These are phyloP conservation scores for Athelia psychrophila DNA, from an alignment of 1,284 basidiomycete species.

Conservation along the genomic window DNA sequence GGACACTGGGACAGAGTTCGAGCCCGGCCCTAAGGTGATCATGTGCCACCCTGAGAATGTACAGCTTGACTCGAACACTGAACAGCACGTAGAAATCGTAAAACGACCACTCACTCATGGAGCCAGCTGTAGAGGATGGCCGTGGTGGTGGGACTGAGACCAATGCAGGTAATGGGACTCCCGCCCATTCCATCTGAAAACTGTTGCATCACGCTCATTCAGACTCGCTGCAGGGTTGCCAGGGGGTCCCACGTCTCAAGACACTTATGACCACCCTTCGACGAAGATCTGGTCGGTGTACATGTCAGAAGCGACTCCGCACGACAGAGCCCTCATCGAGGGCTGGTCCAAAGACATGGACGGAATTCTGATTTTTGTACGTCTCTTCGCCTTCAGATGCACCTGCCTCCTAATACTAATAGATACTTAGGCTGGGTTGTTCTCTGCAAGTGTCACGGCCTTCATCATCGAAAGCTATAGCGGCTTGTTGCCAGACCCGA, in stretches of 20 bases:
- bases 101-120: too few relatives aligned
- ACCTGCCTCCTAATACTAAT: not conserved
- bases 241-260: constrained; percentile 9
- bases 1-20: too few relatives aligned
- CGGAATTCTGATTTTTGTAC: constrained; percentile 11
- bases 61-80: too few relatives aligned
- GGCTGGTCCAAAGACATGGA: constrained; percentile 12
- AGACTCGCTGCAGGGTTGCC: not conserved
- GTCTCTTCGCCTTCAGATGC: not conserved
- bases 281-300: constrained; percentile 11
- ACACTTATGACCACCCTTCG: constrained; percentile 3
- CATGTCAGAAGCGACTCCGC: constrained; percentile 2
- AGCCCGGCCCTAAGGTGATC: too few relatives aligned
- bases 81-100: too few relatives aligned
- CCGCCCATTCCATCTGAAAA: too few relatives aligned
- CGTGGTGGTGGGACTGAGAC: too few relatives aligned
- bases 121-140: too few relatives aligned
- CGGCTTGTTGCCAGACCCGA: constrained; percentile 29
- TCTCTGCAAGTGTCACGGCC: constrained; percentile 42
- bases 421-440: constrained; percentile 30
- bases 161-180: too few relatives aligned
- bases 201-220: too few relatives aligned
- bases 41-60: too few relatives aligned
- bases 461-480: constrained; percentile 43
- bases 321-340: constrained; percentile 7